Conservation (phyloP, 805 yeast genomes). For the Starmera dryadoides region DNA sequence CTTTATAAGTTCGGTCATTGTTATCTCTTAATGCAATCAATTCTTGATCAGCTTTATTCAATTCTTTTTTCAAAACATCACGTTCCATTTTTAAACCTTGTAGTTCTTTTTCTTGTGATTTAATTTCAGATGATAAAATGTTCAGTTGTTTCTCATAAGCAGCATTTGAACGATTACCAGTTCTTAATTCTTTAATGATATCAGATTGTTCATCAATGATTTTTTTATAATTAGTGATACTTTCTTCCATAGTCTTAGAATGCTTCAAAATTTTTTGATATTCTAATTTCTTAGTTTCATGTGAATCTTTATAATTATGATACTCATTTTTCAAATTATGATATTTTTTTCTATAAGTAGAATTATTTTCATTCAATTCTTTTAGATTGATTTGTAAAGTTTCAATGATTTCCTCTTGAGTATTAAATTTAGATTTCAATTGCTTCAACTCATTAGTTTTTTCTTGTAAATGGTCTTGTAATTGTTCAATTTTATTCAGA, state of each 20-base stretch:
- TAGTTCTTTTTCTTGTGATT: constrained; percentile 14
- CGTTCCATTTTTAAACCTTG: constrained; percentile 21
- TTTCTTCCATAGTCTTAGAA: constrained; percentile 3
- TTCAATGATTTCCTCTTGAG: neutral
- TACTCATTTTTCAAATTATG: too few relatives aligned
- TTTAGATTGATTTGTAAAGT: constrained; percentile 1
- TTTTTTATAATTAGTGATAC: constrained; percentile 4
- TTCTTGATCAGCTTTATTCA: constrained; percentile 14
- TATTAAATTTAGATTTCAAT: constrained; percentile 7
- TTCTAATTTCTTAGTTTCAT: constrained; percentile 1
- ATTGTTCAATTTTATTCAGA: neutral
- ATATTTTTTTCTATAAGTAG: too few relatives aligned
- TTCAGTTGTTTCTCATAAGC: neutral
- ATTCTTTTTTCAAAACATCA: constrained; percentile 15
- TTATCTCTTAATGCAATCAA: constrained; percentile 22
- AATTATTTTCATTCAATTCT: constrained; percentile 2
- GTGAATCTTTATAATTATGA: neutral
- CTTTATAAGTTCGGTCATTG: constrained; percentile 21
- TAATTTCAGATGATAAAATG: neutral
- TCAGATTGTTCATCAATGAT: constrained; percentile 3
- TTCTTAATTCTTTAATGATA: constrained; percentile 3
- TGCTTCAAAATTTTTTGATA: neutral
- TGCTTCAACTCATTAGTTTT: neutral
- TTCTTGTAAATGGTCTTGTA: neutral
- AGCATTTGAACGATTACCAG: neutral